Percentiles rank a stretch among this genome's conserved stretches.
phyloP scores from a whole-genome alignment of 768 basidiomycete species.

The Phanerodontia chrysosporium region DNA sequence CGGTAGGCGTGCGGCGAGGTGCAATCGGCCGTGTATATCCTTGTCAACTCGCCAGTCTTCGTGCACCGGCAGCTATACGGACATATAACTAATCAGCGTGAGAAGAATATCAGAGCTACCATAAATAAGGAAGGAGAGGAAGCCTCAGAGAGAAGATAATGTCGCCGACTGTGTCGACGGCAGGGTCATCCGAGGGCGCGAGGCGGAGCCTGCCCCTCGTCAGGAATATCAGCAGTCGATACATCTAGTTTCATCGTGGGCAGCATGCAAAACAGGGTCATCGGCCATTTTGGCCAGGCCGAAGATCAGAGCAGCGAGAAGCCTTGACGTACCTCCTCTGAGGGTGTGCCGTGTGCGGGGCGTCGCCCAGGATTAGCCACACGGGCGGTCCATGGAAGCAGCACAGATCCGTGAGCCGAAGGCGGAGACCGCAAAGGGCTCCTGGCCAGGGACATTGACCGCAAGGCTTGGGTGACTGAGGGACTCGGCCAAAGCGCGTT shows the following conservation, averaged over 20 bases:
- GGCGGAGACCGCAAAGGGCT: background rate
- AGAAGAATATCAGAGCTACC: background rate
- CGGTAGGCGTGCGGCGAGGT: too few species aligned
- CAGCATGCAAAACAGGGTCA: background rate
- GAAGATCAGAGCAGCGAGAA: background rate
- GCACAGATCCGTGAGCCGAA: background rate
- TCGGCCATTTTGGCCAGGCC: background rate
- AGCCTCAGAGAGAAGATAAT: constrained; percentile 23
- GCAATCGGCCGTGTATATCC: too few species aligned
- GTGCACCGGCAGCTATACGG: background rate
- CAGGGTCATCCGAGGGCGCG: constrained; percentile 17
- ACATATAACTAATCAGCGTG: background rate
- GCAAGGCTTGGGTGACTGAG: background rate
- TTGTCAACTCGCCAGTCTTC: background rate
- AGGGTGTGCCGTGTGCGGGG: too few species aligned
- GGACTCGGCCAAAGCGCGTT: background rate
- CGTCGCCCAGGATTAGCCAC: background rate
- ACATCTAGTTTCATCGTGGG: constrained; percentile 11
- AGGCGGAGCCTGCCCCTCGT: constrained; percentile 10
- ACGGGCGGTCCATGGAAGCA: background rate
- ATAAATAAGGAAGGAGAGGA: background rate
- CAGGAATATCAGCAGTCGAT: constrained; percentile 7
- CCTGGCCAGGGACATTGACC: too few species aligned
- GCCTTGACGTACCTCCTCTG: background rate
- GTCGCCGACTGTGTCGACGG: background rate